Evolutionary conservation across 2,329 filamentous ascomycete species (phyloP).

Genomic region (Sphaerulina populicola): DNA sequence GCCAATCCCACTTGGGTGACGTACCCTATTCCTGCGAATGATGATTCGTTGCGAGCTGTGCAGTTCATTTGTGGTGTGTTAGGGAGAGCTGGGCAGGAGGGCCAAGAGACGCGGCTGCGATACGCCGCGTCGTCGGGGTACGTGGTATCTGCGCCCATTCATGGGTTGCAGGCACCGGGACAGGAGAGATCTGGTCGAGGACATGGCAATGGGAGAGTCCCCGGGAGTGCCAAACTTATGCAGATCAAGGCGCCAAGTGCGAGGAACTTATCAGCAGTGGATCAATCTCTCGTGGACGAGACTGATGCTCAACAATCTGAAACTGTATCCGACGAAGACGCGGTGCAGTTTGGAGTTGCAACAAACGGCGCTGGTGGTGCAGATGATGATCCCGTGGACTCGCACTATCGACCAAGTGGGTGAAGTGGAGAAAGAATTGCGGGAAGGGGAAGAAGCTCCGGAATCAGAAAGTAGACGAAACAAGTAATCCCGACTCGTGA

Average conservation of each 20-base stretch:
- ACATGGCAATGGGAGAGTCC: neutral
- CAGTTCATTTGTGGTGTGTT: slow-evolving; percentile 77
- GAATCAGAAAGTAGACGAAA: too few relatives aligned
- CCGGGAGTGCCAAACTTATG: neutral
- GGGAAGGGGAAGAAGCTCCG: too few relatives aligned
- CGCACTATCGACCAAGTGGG: too few relatives aligned
- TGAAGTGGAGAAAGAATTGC: too few relatives aligned
- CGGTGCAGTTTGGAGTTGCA: too few relatives aligned
- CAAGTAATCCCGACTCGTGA: too few relatives aligned
- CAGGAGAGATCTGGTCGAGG: slow-evolving; percentile 1
- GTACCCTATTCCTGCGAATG: slow-evolving; percentile 92
- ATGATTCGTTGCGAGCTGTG: slow-evolving; percentile 81
- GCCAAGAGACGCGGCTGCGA: slow-evolving; percentile 58
- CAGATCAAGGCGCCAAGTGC: neutral
- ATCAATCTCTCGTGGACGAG: too few relatives aligned
- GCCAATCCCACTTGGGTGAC: slow-evolving; percentile 88
- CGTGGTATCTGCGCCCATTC: slow-evolving; percentile 49
- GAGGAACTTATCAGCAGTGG: too few relatives aligned
- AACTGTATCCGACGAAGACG: too few relatives aligned
- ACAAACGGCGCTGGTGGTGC: too few relatives aligned
- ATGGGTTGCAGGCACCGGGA: slow-evolving; percentile 26
- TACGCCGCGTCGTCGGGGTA: slow-evolving; percentile 49
- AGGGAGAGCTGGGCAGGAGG: slow-evolving; percentile 72
- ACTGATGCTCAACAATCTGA: too few relatives aligned
- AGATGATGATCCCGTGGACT: too few relatives aligned